Evolutionary conservation across 2,329 filamentous ascomycete genomes (phyloP).

Genomic region (Penicillium capsulatum): DNA sequence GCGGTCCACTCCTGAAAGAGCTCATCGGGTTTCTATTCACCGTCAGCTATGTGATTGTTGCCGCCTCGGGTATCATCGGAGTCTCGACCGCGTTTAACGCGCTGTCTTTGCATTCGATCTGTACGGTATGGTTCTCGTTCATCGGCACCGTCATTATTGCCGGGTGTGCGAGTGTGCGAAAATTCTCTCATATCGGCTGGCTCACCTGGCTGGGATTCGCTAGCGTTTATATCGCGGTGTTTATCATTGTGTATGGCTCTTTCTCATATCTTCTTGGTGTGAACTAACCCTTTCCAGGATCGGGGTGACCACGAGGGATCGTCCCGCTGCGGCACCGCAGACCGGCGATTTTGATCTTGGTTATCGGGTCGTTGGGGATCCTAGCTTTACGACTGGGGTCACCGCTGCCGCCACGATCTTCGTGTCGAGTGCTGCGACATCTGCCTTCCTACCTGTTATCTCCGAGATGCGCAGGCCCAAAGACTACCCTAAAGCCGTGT

Average conservation of each 20-base stretch:
- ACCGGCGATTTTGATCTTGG: conserved; percentile 58
- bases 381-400: conserved; percentile 57
- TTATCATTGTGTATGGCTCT: conserved; percentile 52
- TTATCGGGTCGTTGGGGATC: conserved; percentile 54
- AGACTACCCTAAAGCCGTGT: conserved; percentile 59
- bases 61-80: conserved; percentile 56
- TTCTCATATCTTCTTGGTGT: too few relatives aligned
- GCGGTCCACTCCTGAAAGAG: conserved; percentile 51
- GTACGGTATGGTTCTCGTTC: conserved; percentile 56
- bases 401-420: conserved; percentile 58
- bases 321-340: conserved; percentile 58
- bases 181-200: conserved; percentile 59
- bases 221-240: conserved; percentile 55
- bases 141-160: conserved; percentile 51
- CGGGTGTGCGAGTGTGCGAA: conserved; percentile 51
- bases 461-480: conserved; percentile 59
- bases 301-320: conserved; percentile 54
- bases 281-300: conserved; percentile 31
- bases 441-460: conserved; percentile 61
- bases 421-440: conserved; percentile 56
- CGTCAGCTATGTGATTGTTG: conserved; percentile 54
- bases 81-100: conserved; percentile 59
- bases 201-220: conserved; percentile 59
- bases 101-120: conserved; percentile 54
- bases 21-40: conserved; percentile 55